These are phyloP conservation scores for Taxawa tesnikishii DNA, from an alignment of 2,329 filamentous ascomycete species.

Conservation along the genomic window DNA sequence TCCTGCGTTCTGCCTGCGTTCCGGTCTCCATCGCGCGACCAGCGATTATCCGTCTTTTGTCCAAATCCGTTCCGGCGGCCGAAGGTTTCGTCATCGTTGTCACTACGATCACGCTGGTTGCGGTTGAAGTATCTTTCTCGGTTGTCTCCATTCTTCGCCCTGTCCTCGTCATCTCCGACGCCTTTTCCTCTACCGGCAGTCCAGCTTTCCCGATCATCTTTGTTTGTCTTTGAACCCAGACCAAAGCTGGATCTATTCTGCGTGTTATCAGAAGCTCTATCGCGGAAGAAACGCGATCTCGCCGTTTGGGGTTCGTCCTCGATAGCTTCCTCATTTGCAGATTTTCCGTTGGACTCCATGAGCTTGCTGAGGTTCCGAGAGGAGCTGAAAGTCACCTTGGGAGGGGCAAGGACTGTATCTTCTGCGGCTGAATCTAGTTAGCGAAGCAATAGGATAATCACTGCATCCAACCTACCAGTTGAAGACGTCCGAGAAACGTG, in stretches of 20 bases:
- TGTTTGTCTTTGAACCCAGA: constrained; percentile 20
- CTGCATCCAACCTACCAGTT: constrained; percentile 2
- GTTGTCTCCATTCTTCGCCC: constrained; percentile 43
- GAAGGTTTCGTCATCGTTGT: constrained; percentile 31
- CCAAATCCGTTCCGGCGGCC: constrained; percentile 52
- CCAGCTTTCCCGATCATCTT: constrained; percentile 50
- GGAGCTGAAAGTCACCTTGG: constrained; percentile 72
- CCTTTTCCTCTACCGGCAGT: constrained; percentile 50
- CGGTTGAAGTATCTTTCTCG: constrained; percentile 38
- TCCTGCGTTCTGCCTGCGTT: constrained; percentile 22
- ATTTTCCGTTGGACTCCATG: constrained; percentile 17
- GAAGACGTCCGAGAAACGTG: constrained; percentile 7
- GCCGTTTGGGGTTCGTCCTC: constrained; percentile 25
- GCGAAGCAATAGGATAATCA: constrained; percentile 8
- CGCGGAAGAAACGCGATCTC: constrained; percentile 27
- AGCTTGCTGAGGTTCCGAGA: constrained; percentile 43
- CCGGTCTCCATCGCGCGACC: constrained; percentile 34
- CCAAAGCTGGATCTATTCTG: constrained; percentile 20
- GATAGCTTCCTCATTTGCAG: constrained; percentile 21
- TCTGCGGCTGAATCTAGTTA: constrained; percentile 43
- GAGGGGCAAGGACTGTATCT: constrained; percentile 75
- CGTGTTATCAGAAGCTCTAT: constrained; percentile 26
- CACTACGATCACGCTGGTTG: constrained; percentile 37
- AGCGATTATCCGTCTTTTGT: constrained; percentile 61
- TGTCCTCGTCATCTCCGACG: constrained; percentile 56